A percentile compares a stretch with the other conserved stretches of the same genome.
phyloP scores from a whole-genome alignment of 1,139 yeast genomes.

The Entelexis paramagnoliae region DNA sequence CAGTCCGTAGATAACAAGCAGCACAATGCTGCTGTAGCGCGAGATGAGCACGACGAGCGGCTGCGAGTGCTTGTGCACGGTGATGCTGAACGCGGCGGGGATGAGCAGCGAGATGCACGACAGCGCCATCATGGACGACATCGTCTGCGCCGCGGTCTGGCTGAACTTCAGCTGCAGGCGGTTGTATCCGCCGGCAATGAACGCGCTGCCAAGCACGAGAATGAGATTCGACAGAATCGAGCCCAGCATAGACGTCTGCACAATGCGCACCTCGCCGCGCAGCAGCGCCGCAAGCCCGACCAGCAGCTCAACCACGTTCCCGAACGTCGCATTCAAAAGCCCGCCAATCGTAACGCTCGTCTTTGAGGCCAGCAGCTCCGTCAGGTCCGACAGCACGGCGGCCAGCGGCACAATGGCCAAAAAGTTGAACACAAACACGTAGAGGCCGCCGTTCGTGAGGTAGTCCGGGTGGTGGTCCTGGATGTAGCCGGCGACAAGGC shows the following conservation, averaged over 20 bases:
- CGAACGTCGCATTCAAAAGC: slow-evolving; percentile 86
- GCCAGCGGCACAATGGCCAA: slow-evolving; percentile 90
- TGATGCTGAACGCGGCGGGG: slow-evolving; percentile 93
- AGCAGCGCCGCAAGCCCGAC: slow-evolving; percentile 82
- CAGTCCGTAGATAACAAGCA: slow-evolving; percentile 62
- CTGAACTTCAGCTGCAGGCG: slow-evolving; percentile 80
- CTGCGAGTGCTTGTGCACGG: slow-evolving; percentile 34
- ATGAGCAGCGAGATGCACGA: slow-evolving; percentile 79
- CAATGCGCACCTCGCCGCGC: slow-evolving; percentile 82
- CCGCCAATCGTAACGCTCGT: slow-evolving; percentile 90
- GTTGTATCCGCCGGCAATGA: slow-evolving; percentile 86
- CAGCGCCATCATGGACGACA: slow-evolving; percentile 86
- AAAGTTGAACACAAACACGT: slow-evolving; percentile 66
- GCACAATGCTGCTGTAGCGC: slow-evolving; percentile 73
- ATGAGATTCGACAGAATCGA: slow-evolving; percentile 78
- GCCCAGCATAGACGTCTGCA: slow-evolving; percentile 92
- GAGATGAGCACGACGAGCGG: slow-evolving; percentile 58
- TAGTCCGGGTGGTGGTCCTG: slow-evolving; percentile 35
- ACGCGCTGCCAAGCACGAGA: slow-evolving; percentile 87
- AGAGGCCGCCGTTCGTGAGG: slow-evolving; percentile 33
- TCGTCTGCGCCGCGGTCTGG: slow-evolving; percentile 94
- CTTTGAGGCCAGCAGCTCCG: slow-evolving; percentile 80
- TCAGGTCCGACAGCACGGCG: slow-evolving; percentile 76
- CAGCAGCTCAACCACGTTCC: slow-evolving; percentile 87
- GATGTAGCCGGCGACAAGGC: slow-evolving; percentile 56